Conservation (phyloP, 805 yeast genomes). For the Alloascoidea hylecoeti region DNA sequence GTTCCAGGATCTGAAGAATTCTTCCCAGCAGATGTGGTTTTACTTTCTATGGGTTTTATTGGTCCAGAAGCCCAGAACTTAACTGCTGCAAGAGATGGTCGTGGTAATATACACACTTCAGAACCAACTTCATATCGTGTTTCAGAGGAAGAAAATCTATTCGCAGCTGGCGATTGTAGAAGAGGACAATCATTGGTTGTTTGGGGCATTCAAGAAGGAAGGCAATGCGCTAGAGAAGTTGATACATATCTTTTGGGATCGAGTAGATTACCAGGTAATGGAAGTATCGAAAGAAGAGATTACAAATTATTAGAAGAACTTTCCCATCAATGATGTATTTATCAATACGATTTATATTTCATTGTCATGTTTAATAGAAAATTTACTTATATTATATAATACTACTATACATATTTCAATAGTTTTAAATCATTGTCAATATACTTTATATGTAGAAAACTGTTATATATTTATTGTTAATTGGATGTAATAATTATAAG, state of each 20-base stretch:
- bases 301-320: constrained; percentile 62
- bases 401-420: no score
- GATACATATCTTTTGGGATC: constrained; percentile 68
- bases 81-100: constrained; percentile 48
- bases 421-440: no score
- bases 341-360: no score
- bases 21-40: constrained; percentile 88
- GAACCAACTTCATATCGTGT: constrained; percentile 57
- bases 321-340: no score
- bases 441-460: no score
- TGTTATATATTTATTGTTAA: no score
- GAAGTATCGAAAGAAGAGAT: constrained; percentile 80
- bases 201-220: constrained; percentile 99
- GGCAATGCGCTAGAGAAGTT: constrained; percentile 95
- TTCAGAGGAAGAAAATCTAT: constrained; percentile 44
- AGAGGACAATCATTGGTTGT: constrained; percentile 97
- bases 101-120: constrained; percentile 65
- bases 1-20: constrained; percentile 89
- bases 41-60: constrained; percentile 93
- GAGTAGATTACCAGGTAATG: constrained; percentile 84
- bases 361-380: no score
- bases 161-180: constrained; percentile 98
- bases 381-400: no score
- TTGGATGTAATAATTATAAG: no score
- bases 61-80: constrained; percentile 87